Percentiles rank a stretch among this genome's conserved stretches.
Conservation (phyloP, 2,329 filamentous ascomycete species). For the Ophiostoma perfectum region DNA sequence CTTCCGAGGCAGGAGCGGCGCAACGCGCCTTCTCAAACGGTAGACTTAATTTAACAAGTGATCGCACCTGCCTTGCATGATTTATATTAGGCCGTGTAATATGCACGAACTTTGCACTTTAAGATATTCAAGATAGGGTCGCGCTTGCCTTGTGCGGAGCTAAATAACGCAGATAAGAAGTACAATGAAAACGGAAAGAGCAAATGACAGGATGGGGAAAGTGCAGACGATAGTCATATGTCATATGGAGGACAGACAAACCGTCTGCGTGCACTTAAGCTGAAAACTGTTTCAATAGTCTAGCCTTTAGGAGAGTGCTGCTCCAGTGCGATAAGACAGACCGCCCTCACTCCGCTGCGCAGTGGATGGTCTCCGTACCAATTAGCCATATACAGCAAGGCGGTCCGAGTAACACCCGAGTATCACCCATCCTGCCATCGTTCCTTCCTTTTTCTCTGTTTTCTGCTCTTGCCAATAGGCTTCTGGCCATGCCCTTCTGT, state of each 20-base stretch:
- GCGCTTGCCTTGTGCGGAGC: neutral
- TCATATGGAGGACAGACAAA: too few relatives aligned
- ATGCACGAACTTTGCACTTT: too few relatives aligned
- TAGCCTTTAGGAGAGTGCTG: neutral
- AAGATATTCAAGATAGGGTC: neutral
- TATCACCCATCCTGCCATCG: neutral
- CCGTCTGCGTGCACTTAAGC: too few relatives aligned
- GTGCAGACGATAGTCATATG: neutral
- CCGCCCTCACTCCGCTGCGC: neutral
- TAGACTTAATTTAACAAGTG: neutral
- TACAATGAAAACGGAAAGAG: neutral
- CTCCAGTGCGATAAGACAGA: constrained; percentile 4
- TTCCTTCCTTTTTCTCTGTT: neutral
- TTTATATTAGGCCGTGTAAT: too few relatives aligned
- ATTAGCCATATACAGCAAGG: constrained; percentile 21
- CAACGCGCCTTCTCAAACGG: neutral
- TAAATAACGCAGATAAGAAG: constrained; percentile 8
- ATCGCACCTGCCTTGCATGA: neutral
- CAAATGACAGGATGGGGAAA: neutral
- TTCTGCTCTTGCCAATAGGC: neutral
- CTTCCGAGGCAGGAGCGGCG: neutral
- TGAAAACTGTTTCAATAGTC: neutral
- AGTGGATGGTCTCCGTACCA: constrained; percentile 11
- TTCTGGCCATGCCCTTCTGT: neutral
- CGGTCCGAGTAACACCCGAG: neutral